Evolutionary conservation across 192 early-diverging fungal genomes (phyloP), one percentile per base, ranked within the genome.

Genomic region (Gryganskiella cystojenkinii): DNA sequence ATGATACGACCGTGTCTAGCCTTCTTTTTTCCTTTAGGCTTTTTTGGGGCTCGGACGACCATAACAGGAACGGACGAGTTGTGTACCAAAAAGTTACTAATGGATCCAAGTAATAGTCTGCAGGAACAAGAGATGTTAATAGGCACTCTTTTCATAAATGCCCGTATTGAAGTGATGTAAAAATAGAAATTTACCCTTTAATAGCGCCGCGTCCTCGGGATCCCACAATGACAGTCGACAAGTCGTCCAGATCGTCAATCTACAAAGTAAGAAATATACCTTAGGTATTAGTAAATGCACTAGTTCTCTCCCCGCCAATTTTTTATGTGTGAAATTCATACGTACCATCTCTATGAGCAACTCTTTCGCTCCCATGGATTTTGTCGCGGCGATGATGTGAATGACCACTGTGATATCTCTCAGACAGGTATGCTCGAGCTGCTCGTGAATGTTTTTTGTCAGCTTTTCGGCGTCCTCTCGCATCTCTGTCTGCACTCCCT

Each of bases 1-100:
- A 54, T 5, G 14, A 59, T 3, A 5, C 67, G 66, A 43, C 66
- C 47, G 6, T 42, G 49, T 25, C 74, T 45, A 0, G 60, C 24
- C 35, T 79, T 72, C 52, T 73, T 83, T 62, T 81, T 81, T 7
- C 60, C 60, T 31, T 78, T 83, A 28, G 66, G 57, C 46, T 81
- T 82, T 34, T 81, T 83, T 7, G 80, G 81, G 11, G 67, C 70
- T 14, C 75, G 68, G 25, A 87, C 80, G 3, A 87, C 85, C 37
- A 82, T 76, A 17, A 87, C 85, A 2, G 85, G 85, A 3, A 83
- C 83, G 11, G 83, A 71, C 10, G 83, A 84, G 45, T 87, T 87
- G 56, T 87, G 85, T 8, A 87, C 83, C 28, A 87, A 60, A 53
- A 81, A 87, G 15, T 83, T 84, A 61, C 81, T 83, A 49, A 87